Base-by-base conservation (phyloP, 1,284 basidiomycete species). In the Naganishia cerealis region DNA sequence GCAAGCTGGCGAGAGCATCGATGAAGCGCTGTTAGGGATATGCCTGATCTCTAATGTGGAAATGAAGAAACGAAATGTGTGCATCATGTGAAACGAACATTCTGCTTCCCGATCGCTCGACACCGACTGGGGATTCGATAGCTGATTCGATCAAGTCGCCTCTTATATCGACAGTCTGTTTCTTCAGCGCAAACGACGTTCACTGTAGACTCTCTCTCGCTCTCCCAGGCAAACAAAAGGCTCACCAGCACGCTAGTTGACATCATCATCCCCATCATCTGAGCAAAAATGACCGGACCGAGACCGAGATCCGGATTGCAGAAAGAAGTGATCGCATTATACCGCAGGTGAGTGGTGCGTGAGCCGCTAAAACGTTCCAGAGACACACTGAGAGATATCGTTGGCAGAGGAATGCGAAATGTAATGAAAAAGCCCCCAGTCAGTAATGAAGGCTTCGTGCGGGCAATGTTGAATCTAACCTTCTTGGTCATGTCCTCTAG, bases 271-370 rank as follows among this genome's bases (percentile, higher is more conserved):
- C 26, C 26, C 53, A 36, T 55, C 16, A 36, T 38, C 55, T 12
- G 29, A 36, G 46, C 46, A 62, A 21, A 42, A 1, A 63, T 63
- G 61, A 50, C 61, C n/a, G 61, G 61, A 26, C 33, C 55, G 24
- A 43, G 67, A 62, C 62, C 70, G 26, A 70, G 76, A 70, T 80
- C 79, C 43, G 80, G 80, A 24, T 70, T 81, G 52, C 80, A 81
- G 69, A 73, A 76, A 66, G 80, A 81, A 69, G 78, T 80, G 16
- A 74, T 80, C 42, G 75, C 77, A 58, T 71, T 81, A 68, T 81
- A 81, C 70, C 70, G 75, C 55, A 72, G 76, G 78, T 78, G 57
- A 68, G 76, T 68, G 24, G 18, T 15, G 52, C 55, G 24, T 21
- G 18, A 50, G 16, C 15, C 18, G 26, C 21, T 12, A 29, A 43